Conservation (phyloP, 441 rosid species). For the Brassica balearica region DNA sequence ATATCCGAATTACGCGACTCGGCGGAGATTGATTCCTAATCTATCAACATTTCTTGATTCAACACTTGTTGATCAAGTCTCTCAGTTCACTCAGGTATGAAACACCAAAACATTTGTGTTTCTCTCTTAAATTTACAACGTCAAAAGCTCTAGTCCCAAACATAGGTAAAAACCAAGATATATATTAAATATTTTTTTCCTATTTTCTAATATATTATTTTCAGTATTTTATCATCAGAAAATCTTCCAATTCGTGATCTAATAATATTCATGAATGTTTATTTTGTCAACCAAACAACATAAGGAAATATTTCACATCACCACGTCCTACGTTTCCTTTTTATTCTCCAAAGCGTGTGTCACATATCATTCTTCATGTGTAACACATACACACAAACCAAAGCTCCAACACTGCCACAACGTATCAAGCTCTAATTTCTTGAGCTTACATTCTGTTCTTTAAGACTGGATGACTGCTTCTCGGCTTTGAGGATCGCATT, state of each 20-base stretch:
- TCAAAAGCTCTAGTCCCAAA: not conserved
- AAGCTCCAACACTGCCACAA: too few species aligned
- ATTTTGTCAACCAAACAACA: not conserved
- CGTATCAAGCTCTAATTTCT: too few species aligned
- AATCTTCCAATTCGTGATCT: not conserved
- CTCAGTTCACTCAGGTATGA: not conserved
- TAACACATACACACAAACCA: not conserved
- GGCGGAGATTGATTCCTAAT: too few species aligned
- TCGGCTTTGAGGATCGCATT: too few species aligned
- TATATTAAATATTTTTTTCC: too few species aligned
- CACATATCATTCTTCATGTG: not conserved
- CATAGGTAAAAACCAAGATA: not conserved
- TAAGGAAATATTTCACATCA: not conserved
- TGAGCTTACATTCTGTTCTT: too few species aligned
- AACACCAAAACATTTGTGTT: not conserved
- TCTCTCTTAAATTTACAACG: not conserved
- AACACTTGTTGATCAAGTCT: not conserved
- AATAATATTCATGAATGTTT: too few species aligned
- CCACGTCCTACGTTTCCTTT: not conserved
- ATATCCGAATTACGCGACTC: too few species aligned
- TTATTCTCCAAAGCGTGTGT: not conserved
- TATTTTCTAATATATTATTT: not conserved
- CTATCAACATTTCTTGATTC: not conserved
- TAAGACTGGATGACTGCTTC: too few species aligned
- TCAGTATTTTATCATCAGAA: not conserved